These are phyloP conservation scores for Vigna nakashimae DNA, from an alignment of 306 rosid genomes.

Conservation along the genomic window DNA sequence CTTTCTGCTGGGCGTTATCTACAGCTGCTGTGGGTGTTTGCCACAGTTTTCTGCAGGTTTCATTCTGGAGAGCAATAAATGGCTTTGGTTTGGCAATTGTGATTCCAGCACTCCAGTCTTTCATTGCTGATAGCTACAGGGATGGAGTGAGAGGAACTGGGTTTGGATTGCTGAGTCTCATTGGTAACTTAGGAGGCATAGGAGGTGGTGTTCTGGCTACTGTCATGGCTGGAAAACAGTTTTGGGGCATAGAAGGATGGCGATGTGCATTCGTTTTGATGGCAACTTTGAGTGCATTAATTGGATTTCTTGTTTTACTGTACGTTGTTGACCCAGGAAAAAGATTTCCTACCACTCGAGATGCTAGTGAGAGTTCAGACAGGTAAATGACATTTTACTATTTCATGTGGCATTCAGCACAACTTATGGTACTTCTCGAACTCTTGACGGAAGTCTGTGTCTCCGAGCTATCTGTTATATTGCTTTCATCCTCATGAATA, in stretches of 20 bases:
- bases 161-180: slow-evolving; percentile 80
- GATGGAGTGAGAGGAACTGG: slow-evolving; percentile 88
- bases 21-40: slow-evolving; percentile 91
- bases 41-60: slow-evolving; percentile 68
- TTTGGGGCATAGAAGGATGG: slow-evolving; percentile 86
- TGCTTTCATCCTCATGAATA: slow-evolving; percentile 32
- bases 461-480: slow-evolving; percentile 31
- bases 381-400: slow-evolving; percentile 53
- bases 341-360: slow-evolving; percentile 35
- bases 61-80: slow-evolving; percentile 91
- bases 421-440: background rate
- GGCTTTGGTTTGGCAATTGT: slow-evolving; percentile 97
- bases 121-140: slow-evolving; percentile 88
- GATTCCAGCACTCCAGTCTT: slow-evolving; percentile 96
- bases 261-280: slow-evolving; percentile 80
- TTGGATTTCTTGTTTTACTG: slow-evolving; percentile 76
- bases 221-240: slow-evolving; percentile 87
- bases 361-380: slow-evolving; percentile 49
- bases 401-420: background rate
- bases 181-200: slow-evolving; percentile 84
- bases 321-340: slow-evolving; percentile 82
- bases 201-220: slow-evolving; percentile 98
- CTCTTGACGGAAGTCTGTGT: background rate
- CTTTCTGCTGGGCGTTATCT: slow-evolving; percentile 93
- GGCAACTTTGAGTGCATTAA: slow-evolving; percentile 81